Conservation (phyloP, 441 rosid species). For the Gossypium davidsonii region DNA sequence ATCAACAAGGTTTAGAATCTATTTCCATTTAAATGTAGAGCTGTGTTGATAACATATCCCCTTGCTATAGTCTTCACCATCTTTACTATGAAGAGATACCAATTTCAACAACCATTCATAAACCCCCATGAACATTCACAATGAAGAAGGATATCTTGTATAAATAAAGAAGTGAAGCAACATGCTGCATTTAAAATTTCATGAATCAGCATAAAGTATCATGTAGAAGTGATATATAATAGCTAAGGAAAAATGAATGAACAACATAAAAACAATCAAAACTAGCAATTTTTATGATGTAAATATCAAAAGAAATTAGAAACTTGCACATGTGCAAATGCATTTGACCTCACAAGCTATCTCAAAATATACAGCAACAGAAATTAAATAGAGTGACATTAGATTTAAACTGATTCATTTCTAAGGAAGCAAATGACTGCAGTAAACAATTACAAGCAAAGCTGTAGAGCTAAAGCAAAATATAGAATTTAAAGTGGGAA, state of each 20-base stretch:
- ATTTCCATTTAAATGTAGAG: constrained; percentile 7
- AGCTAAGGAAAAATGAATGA: constrained; percentile 8
- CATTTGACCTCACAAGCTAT: not conserved
- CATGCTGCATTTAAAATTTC: constrained; percentile 27
- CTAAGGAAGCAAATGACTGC: not conserved
- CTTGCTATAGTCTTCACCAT: constrained; percentile 26
- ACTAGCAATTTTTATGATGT: not conserved
- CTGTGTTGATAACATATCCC: constrained; percentile 18
- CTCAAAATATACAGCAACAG: not conserved
- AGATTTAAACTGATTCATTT: not conserved
- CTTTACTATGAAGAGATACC: constrained; percentile 24
- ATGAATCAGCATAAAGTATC: constrained; percentile 21
- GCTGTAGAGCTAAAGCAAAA: not conserved
- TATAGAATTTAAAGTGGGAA: not conserved
- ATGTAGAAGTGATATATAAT: not conserved
- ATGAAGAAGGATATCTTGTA: not conserved
- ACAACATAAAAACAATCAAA: not conserved
- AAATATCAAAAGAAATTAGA: not conserved
- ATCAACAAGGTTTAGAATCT: constrained; percentile 10
- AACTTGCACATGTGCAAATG: not conserved
- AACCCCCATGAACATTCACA: constrained; percentile 22
- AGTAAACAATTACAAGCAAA: not conserved
- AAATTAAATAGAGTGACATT: not conserved
- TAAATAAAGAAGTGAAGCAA: constrained; percentile 11
- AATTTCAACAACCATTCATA: constrained; percentile 32